Evolutionary conservation across 352 stramenopile genomes (phyloP).

Genomic region (Elongisporangium prolatum): DNA sequence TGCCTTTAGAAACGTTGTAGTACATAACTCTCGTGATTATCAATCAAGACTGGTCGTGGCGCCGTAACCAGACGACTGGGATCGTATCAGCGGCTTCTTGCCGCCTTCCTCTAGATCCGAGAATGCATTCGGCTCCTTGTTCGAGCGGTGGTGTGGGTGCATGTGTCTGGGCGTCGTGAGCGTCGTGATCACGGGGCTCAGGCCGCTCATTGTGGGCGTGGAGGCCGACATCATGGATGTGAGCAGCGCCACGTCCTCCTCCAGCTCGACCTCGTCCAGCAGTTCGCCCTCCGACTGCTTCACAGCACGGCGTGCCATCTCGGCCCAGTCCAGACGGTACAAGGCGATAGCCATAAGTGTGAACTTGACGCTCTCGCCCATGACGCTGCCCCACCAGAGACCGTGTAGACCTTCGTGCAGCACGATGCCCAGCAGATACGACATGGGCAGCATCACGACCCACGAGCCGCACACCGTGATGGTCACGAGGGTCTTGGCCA

Average conservation of each 20-base stretch:
- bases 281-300: slow-evolving; percentile 26
- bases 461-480: slow-evolving; percentile 70
- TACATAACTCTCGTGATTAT: too few relatives aligned
- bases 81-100: background rate
- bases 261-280: slow-evolving; percentile 49
- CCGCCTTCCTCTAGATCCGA: slow-evolving; percentile 13
- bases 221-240: slow-evolving; percentile 51
- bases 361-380: slow-evolving; percentile 73
- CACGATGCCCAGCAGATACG: slow-evolving; percentile 54
- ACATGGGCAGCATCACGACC: slow-evolving; percentile 61
- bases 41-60: background rate
- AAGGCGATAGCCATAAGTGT: slow-evolving; percentile 50
- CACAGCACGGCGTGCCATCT: slow-evolving; percentile 64
- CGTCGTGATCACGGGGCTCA: slow-evolving; percentile 50
- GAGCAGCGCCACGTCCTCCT: slow-evolving; percentile 56
- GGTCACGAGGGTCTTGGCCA: slow-evolving; percentile 59
- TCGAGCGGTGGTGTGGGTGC: slow-evolving; percentile 24
- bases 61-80: background rate
- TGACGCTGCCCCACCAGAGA: slow-evolving; percentile 73
- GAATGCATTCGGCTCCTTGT: slow-evolving; percentile 1
- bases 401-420: slow-evolving; percentile 44
- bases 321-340: slow-evolving; percentile 59
- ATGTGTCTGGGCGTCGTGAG: slow-evolving; percentile 49
- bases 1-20: too few relatives aligned
- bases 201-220: slow-evolving; percentile 55